Conservation (phyloP, 257 asterid genomes). For the Striga asiatica region DNA sequence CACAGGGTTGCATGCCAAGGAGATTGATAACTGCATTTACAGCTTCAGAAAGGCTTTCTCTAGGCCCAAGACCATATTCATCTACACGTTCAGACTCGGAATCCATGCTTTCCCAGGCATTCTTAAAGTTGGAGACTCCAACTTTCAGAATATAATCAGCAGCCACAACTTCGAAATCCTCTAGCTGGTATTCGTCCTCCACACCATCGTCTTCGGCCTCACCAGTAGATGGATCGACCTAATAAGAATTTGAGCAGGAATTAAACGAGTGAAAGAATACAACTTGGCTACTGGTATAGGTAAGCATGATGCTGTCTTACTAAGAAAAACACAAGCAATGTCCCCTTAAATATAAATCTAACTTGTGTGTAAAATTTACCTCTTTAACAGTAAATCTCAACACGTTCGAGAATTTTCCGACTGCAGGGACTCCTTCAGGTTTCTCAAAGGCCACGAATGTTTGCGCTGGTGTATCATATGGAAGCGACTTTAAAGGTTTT, state of each 20-base stretch:
- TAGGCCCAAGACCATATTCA: constrained; percentile 95
- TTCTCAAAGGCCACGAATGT: constrained; percentile 92
- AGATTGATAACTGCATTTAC: constrained; percentile 79
- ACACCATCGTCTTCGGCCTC: constrained; percentile 97
- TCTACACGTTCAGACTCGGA: constrained; percentile 67
- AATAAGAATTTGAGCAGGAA: constrained; percentile 1
- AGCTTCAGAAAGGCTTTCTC: constrained; percentile 84
- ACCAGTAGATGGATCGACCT: constrained; percentile 97
- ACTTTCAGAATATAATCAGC: constrained; percentile 89
- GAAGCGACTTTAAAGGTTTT: constrained; percentile 75
- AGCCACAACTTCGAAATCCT: constrained; percentile 84
- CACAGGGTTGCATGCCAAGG: constrained; percentile 98
- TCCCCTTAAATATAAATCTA: background rate
- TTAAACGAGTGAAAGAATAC: background rate
- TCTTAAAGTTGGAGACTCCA: constrained; percentile 89
- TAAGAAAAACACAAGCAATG: background rate
- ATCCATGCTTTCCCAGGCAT: constrained; percentile 92
- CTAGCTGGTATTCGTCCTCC: constrained; percentile 97
- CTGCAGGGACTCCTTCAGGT: constrained; percentile 85
- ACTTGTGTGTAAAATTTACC: constrained; percentile 33
- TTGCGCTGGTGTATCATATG: constrained; percentile 85
- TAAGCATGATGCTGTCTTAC: background rate
- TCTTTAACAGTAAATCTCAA: constrained; percentile 84
- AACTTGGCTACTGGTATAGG: background rate
- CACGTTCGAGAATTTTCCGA: constrained; percentile 82